A percentile compares a stretch with the other conserved stretches of the same genome.
phyloP scores from a whole-genome alignment of 2,329 filamentous ascomycete genomes.

The Fusarium aywerte region DNA sequence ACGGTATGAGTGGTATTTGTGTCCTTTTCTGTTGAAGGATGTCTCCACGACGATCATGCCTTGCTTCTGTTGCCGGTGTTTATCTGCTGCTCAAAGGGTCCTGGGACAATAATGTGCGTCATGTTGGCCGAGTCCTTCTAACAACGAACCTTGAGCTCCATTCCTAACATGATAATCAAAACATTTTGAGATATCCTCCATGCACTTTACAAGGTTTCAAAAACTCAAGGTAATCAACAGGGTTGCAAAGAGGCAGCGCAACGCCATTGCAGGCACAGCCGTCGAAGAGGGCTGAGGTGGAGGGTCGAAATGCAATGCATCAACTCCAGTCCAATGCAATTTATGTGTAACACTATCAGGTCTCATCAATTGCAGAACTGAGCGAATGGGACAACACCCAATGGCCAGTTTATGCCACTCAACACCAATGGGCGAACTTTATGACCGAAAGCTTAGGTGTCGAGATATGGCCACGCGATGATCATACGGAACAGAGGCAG shows the following conservation, averaged over 20 bases:
- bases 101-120: neutral
- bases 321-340: slow-evolving; percentile 1
- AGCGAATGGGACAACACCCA: slow-evolving; percentile 16
- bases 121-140: slow-evolving; percentile 6
- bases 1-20: slow-evolving; percentile 12
- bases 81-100: slow-evolving; percentile 16
- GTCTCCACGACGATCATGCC: slow-evolving; percentile 12
- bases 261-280: slow-evolving; percentile 44
- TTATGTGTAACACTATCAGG: slow-evolving; percentile 11
- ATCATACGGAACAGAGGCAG: slow-evolving; percentile 20
- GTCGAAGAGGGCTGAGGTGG: slow-evolving; percentile 46
- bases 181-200: neutral
- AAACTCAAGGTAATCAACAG: neutral
- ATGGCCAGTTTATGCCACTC: slow-evolving; percentile 2
- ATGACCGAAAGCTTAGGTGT: slow-evolving; percentile 12
- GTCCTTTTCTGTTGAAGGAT: slow-evolving; percentile 2
- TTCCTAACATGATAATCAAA: slow-evolving; percentile 7
- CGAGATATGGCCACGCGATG: slow-evolving; percentile 22
- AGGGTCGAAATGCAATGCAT: slow-evolving; percentile 43
- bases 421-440: slow-evolving; percentile 11
- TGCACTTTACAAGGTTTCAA: neutral
- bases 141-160: neutral
- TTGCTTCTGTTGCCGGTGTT: slow-evolving; percentile 4
- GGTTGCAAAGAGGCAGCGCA: slow-evolving; percentile 40
- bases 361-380: slow-evolving; percentile 15